A percentile compares a stretch with the other conserved stretches of the same genome.
Conservation (phyloP, 208 protist species). For the Trypanosoma theileri region DNA sequence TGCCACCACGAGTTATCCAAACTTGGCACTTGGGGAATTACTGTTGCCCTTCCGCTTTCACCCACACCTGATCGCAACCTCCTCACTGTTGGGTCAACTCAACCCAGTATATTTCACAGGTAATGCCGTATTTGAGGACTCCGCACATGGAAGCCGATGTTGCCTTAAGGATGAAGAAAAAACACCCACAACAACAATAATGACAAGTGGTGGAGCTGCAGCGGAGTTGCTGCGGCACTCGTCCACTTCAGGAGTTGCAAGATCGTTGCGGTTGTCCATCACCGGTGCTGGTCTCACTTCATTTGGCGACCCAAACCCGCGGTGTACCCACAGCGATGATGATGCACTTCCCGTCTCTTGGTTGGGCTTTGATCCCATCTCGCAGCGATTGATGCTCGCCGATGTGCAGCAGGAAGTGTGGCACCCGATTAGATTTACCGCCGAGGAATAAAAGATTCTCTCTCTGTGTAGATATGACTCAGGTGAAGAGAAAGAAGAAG, state of each 20-base stretch:
- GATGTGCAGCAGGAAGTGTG: constrained; percentile 41
- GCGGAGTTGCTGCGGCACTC: constrained; percentile 15
- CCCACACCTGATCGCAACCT: constrained; percentile 15
- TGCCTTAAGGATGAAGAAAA: background rate
- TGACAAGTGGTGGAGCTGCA: background rate
- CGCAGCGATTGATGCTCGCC: constrained; percentile 42
- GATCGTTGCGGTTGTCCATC: constrained; percentile 9
- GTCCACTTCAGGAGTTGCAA: background rate
- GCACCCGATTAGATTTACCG: constrained; percentile 49
- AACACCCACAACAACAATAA: background rate
- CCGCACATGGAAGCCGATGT: background rate
- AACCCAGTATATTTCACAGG: constrained; percentile 45
- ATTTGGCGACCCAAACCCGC: background rate
- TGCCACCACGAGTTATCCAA: constrained; percentile 27
- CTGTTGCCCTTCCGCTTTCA: constrained; percentile 24
- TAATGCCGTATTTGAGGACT: constrained; percentile 21
- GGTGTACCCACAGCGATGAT: background rate
- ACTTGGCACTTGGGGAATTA: constrained; percentile 38
- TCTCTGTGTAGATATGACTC: too few species aligned
- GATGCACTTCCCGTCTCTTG: constrained; percentile 41
- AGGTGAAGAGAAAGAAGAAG: too few species aligned
- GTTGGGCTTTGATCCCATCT: constrained; percentile 59
- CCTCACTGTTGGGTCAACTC: constrained; percentile 17
- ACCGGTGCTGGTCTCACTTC: constrained; percentile 6
- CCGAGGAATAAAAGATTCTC: constrained; percentile 14